These are phyloP conservation scores for Voacanga thouarsii DNA, from an alignment of 257 asterid genomes.

Conservation along the genomic window DNA sequence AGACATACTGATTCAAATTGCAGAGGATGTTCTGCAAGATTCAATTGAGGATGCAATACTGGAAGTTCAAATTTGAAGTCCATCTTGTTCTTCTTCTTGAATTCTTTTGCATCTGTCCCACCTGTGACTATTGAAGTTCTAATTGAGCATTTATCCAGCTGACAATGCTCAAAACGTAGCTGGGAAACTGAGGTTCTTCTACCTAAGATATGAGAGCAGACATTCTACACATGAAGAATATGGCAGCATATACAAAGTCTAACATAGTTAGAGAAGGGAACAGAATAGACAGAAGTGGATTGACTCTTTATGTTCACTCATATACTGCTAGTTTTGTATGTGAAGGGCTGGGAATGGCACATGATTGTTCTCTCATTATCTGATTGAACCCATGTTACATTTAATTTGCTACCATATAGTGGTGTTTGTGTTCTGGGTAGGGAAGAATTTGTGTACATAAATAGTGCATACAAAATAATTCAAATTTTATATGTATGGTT, in stretches of 20 bases:
- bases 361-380: neutral
- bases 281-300: neutral
- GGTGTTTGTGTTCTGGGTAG: neutral
- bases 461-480: too few species aligned
- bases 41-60: conserved; percentile 42
- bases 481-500: too few species aligned
- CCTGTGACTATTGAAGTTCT: neutral
- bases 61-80: conserved; percentile 33
- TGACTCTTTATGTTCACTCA: neutral
- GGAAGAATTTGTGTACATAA: neutral
- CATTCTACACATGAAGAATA: neutral
- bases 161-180: conserved; percentile 2
- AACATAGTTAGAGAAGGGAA: neutral
- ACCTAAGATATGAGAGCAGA: neutral
- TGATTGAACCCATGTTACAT: neutral
- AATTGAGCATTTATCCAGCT: neutral
- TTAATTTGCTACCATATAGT: neutral
- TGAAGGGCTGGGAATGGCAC: neutral
- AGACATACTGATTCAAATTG: conserved; percentile 38
- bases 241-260: neutral
- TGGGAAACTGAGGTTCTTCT: neutral
- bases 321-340: neutral
- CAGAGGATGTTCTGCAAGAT: conserved; percentile 62
- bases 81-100: conserved; percentile 2
- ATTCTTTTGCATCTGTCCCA: neutral